Evolutionary conservation across 1,139 yeast species (phyloP), one percentile per base, ranked within the genome.

Genomic region (Suhomyces bokatorum): DNA sequence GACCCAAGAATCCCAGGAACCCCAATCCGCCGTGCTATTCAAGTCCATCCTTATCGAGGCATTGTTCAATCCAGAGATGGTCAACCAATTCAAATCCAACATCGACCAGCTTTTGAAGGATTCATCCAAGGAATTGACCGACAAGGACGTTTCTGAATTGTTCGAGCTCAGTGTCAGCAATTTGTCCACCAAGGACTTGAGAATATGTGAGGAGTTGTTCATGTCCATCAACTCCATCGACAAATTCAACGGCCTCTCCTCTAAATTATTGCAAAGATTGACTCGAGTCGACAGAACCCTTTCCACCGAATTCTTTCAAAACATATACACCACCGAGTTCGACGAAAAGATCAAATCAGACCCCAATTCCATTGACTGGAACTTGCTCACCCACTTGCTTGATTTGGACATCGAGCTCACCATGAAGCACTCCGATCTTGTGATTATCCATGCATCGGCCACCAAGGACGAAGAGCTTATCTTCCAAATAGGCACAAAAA

Each of bases 381-480:
- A 54, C 1, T 61, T 81, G 51, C 59, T 81, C 6, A 64, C 61
- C 2, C 64, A 73, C 37, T 62, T 81, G 10, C 57, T 81, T 32
- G 67, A 67, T 14, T 61, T 81, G 37, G 83, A 81, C 56, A 68
- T 77, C 13, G 82, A 78, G 43, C 58, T 81, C 43, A 80, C 82
- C 20, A 66, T 77, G 20, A 65, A 66, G 12, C 60, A 60, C 35
- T 57, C 80, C 22, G 53, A 68, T 39, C 53, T 52, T 1, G 55
- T 67, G 4, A 48, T 66, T n/a, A 52, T 3, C 16, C 31, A 37
- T 10, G 40, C 27, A 6, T 37, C 44, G 2, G 12, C 34, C 7
- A 14, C 16, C 11, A 32, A 31, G 3, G 32, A 30, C 10, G 32
- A 34, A 27, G 22, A 48, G 1, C 32, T 48, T 0, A 44, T 52